Conservation (phyloP, 2,329 filamentous ascomycete species). For the Botrytis hyacinthi region DNA sequence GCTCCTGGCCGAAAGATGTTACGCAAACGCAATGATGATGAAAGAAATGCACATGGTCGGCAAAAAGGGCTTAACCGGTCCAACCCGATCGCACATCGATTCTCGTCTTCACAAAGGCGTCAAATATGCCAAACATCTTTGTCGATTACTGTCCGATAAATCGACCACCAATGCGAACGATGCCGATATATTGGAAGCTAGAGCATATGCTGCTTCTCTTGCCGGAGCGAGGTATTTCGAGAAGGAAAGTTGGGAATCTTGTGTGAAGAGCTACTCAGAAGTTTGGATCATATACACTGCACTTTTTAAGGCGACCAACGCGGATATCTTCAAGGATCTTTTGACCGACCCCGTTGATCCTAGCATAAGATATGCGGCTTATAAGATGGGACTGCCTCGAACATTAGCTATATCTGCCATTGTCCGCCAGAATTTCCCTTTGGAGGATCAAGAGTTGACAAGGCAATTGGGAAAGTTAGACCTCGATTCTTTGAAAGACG, state of each 20-base stretch:
- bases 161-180: constrained; percentile 62
- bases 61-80: constrained; percentile 73
- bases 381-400: constrained; percentile 83
- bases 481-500: constrained; percentile 62
- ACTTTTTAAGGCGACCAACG: constrained; percentile 63
- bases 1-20: constrained; percentile 84
- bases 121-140: constrained; percentile 65
- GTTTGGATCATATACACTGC: constrained; percentile 81
- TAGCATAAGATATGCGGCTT: constrained; percentile 90
- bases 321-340: constrained; percentile 82
- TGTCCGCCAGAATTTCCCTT: constrained; percentile 75
- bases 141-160: constrained; percentile 62
- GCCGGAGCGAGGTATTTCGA: constrained; percentile 79
- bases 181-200: constrained; percentile 77
- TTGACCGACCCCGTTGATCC: constrained; percentile 85
- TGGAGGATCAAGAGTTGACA: constrained; percentile 62
- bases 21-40: constrained; percentile 95
- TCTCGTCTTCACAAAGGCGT: constrained; percentile 82
- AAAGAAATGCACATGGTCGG: constrained; percentile 79
- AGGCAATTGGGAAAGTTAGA: constrained; percentile 69
- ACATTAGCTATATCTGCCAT: constrained; percentile 79
- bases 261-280: constrained; percentile 71
- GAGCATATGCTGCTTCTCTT: constrained; percentile 77
- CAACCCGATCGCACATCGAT: constrained; percentile 82
- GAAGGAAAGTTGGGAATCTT: constrained; percentile 79